These are phyloP conservation scores for Podospora pseudopauciseta DNA, from an alignment of 495 filamentous ascomycete species.

Conservation along the genomic window DNA sequence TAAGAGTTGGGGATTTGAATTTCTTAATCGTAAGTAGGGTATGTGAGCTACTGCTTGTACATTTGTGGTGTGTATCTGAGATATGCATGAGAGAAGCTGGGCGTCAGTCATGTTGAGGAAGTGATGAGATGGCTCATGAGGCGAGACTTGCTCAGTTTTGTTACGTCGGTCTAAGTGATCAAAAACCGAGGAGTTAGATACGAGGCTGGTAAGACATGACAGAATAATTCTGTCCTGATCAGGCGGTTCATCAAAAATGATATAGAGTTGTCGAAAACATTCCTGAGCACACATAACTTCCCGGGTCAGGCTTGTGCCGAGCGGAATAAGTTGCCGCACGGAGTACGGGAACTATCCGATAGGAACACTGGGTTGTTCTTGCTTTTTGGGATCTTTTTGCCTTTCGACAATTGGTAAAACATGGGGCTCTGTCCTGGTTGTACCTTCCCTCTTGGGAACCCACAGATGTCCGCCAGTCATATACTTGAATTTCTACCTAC, in stretches of 20 bases:
- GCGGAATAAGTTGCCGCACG: neutral
- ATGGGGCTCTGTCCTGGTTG: too few relatives aligned
- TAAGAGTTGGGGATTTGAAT: neutral
- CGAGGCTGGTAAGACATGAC: neutral
- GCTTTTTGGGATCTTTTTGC: neutral
- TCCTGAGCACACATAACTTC: neutral
- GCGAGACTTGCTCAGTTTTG: too few relatives aligned
- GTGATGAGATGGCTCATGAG: too few relatives aligned
- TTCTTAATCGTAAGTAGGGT: neutral
- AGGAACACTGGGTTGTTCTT: neutral
- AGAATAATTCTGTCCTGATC: neutral
- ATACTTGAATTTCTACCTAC: neutral
- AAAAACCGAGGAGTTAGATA: too few relatives aligned
- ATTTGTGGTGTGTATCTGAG: too few relatives aligned
- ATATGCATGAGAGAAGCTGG: too few relatives aligned
- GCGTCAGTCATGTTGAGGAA: too few relatives aligned
- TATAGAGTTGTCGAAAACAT: neutral
- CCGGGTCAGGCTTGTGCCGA: neutral
- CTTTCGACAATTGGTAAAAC: too few relatives aligned
- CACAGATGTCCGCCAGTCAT: neutral
- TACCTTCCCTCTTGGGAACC: neutral
- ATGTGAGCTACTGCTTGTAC: too few relatives aligned
- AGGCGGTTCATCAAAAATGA: neutral
- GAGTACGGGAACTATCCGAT: neutral
- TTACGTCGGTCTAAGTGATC: too few relatives aligned